Percentiles rank a stretch among this genome's conserved stretches.
phyloP scores from a whole-genome alignment of 441 rosid species.

The Oxalis stricta region DNA sequence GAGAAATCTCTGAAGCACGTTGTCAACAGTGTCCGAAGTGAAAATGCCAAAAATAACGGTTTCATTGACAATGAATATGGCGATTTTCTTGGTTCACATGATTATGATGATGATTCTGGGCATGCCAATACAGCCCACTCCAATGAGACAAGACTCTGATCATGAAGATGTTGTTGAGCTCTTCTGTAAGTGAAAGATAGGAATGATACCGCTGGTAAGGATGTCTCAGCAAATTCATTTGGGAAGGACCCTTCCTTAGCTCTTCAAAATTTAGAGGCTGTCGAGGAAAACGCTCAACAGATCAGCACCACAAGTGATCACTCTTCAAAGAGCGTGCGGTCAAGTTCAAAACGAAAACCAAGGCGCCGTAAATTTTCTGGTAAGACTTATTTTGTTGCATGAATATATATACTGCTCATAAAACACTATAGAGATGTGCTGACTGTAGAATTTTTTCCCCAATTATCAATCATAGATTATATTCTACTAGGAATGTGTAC shows the following conservation, averaged over 20 bases:
- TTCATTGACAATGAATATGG: conserved; percentile 35
- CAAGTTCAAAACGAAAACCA: conserved; percentile 41
- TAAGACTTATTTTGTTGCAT: conserved; percentile 6
- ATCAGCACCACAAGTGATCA: conserved; percentile 17
- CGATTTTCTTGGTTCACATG: conserved; percentile 47
- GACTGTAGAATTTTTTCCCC: too few relatives aligned
- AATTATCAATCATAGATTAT: too few relatives aligned
- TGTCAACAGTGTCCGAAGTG: conserved; percentile 15
- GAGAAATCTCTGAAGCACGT: conserved; percentile 52
- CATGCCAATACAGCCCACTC: conserved; percentile 17
- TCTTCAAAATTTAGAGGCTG: conserved; percentile 10
- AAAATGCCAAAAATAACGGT: conserved; percentile 9
- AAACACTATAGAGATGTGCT: too few relatives aligned
- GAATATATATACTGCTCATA: background rate
- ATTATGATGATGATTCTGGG: conserved; percentile 37
- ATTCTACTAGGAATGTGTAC: too few relatives aligned
- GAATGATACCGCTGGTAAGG: conserved; percentile 20
- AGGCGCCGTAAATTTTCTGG: conserved; percentile 55
- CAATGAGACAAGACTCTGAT: conserved; percentile 10
- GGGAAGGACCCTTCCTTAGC: conserved; percentile 19
- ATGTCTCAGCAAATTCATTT: conserved; percentile 15
- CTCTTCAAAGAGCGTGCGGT: conserved; percentile 26
- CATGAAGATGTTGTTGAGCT: conserved; percentile 18
- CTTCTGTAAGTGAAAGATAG: conserved; percentile 18
- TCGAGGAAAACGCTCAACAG: conserved; percentile 10